These are phyloP conservation scores for Apophysomyces trapeziformis DNA, from an alignment of 371 early-diverging fungal species.

Conservation along the genomic window DNA sequence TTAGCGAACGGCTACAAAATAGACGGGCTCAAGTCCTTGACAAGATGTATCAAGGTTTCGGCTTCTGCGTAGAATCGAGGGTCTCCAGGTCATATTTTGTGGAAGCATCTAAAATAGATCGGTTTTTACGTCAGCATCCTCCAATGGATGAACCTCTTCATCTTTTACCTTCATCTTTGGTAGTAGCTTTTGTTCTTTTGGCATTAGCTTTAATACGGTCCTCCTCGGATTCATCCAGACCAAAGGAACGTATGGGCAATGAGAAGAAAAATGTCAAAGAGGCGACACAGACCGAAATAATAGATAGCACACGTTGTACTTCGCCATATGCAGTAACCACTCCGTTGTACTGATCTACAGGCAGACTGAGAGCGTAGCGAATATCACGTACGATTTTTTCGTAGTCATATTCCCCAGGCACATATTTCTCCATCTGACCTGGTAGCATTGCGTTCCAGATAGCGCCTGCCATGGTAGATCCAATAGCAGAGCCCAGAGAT, in stretches of 20 bases:
- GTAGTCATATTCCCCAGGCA: conserved; percentile 43
- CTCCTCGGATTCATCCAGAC: conserved; percentile 21
- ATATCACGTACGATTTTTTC: conserved; percentile 31
- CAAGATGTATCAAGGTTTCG: not conserved
- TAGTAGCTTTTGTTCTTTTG: not conserved
- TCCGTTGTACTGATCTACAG: conserved; percentile 36
- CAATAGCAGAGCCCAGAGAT: conserved; percentile 36
- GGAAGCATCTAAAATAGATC: not conserved
- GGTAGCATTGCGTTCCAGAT: conserved; percentile 47
- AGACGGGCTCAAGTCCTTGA: too few relatives aligned
- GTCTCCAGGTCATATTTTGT: not conserved
- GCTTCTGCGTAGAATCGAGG: not conserved
- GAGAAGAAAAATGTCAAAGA: conserved; percentile 31
- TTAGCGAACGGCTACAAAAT: too few relatives aligned
- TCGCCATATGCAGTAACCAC: conserved; percentile 32
- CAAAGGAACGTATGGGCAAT: conserved; percentile 38
- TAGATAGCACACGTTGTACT: conserved; percentile 34
- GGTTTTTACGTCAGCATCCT: too few relatives aligned
- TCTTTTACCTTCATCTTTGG: not conserved
- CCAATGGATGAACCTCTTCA: too few relatives aligned
- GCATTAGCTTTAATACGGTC: conserved; percentile 5
- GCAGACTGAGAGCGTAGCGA: conserved; percentile 28
- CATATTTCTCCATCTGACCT: conserved; percentile 27
- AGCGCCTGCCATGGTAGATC: conserved; percentile 42
- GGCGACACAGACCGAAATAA: conserved; percentile 34